Evolutionary conservation across 2,329 filamentous ascomycete species (phyloP), one percentile per base, ranked within the genome.

Genomic region (Periglandula ipomoeae): DNA sequence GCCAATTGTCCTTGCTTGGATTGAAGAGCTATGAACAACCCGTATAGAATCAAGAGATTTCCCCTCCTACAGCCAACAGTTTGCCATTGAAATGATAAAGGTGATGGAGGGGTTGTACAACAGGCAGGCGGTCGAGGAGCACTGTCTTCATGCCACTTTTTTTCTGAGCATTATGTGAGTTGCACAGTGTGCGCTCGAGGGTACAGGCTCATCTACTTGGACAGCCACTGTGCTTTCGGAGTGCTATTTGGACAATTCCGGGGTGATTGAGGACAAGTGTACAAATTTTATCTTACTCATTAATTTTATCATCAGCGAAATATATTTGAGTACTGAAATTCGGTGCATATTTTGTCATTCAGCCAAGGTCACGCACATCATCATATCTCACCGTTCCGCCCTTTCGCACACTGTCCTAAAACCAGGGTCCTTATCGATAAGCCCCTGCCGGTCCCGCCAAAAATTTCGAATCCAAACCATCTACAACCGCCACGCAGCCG

Each of bases 401-500:
- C 4, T 38, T 26, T 34, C 38, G 43, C 51, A 51, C 53, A 54
- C 53, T 50, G 51, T 53, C 6, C 20, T 5, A 2, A 35, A 9
- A 3, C 22, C 35, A 35, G 23, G 23, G 17, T 39, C 15, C 15
- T 66, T 67, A 67, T 67, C 64, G 64, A 66, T 66, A 58, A 50
- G 34, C 5, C 34, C 10, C 35, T 22, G 5, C n/a, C 13, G 11
- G 52, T 59, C 57, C 55, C 56, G 57, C 58, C 55, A 55, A 59
- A 57, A 52, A 57, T 54, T 59, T 58, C 45, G 20, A 48, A 15
- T 32, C 41, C 13, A 30, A 17, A 17, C 23, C 17, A 39, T 44
- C 20, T n/a, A 27, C 9, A n/a, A 13, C 10, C 19, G 27, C n/a
- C 7, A 34, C 24, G 7, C 22, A 46, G 32, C 35, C 44, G 32